Evolutionary conservation across 2,329 filamentous ascomycete genomes (phyloP).

Genomic region (Hymenoscyphus fructigenus): DNA sequence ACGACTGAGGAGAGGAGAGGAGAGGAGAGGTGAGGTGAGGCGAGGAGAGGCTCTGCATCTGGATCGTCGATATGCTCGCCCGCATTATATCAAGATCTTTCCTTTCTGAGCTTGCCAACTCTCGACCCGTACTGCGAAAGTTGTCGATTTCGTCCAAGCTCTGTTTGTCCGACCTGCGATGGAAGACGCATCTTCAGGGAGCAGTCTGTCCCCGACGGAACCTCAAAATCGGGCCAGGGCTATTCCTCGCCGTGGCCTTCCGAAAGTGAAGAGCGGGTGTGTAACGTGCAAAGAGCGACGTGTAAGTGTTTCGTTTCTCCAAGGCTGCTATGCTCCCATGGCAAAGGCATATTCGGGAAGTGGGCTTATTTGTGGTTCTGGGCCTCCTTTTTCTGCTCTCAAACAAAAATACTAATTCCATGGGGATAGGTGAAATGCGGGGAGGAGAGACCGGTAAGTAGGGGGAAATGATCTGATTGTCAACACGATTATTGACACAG

Average conservation of each 20-base stretch:
- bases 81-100: background rate
- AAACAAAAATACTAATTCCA: background rate
- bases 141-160: background rate
- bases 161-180: background rate
- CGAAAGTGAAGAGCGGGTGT: constrained; percentile 1
- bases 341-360: background rate
- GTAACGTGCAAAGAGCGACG: constrained; percentile 1
- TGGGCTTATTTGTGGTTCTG: background rate
- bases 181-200: background rate
- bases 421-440: constrained; percentile 10
- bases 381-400: background rate
- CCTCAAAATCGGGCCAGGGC: background rate
- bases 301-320: background rate
- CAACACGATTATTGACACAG: background rate
- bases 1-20: background rate
- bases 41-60: background rate
- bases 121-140: background rate
- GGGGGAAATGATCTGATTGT: background rate
- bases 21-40: background rate
- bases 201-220: background rate
- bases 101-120: background rate
- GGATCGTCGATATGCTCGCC: background rate
- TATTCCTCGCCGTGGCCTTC: background rate
- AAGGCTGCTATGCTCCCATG: background rate
- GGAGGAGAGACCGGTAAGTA: constrained; percentile 11